Evolutionary conservation across 257 asterid genomes (phyloP).

Genomic region (Solanum arcanum): DNA sequence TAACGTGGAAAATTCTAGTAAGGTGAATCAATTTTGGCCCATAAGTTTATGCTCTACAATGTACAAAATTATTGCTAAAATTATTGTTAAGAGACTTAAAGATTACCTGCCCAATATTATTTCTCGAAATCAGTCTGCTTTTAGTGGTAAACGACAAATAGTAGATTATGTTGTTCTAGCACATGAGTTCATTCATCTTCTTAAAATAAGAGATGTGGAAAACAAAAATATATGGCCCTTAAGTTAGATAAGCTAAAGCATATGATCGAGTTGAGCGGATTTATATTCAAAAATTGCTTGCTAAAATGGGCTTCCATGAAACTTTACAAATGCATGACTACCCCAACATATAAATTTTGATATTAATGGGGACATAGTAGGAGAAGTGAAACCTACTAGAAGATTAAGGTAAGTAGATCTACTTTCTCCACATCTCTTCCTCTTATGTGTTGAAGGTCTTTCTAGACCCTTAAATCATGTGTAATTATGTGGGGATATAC

Average conservation of each 20-base stretch:
- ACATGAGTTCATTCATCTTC: not conserved
- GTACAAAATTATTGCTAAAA: no score
- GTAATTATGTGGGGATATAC: no score
- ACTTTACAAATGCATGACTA: no score
- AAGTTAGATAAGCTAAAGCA: no score
- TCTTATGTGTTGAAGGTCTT: no score
- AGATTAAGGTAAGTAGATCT: no score
- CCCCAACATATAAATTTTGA: no score
- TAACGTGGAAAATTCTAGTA: not conserved
- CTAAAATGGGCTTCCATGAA: not conserved
- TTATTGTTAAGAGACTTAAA: not conserved
- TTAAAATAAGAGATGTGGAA: not conserved
- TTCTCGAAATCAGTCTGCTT: not conserved
- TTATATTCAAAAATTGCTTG: not conserved
- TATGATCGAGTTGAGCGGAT: not conserved
- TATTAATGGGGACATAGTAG: no score
- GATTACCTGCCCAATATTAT: not conserved
- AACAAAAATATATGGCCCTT: not conserved
- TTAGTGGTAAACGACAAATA: no score
- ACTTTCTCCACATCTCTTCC: no score
- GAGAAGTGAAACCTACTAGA: no score
- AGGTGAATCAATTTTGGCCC: not conserved
- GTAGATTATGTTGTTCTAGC: not conserved
- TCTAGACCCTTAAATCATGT: no score
- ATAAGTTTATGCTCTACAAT: not conserved